These are phyloP conservation scores for Posidonia australis DNA, from an alignment of 106 monocot genomes.

Conservation along the genomic window DNA sequence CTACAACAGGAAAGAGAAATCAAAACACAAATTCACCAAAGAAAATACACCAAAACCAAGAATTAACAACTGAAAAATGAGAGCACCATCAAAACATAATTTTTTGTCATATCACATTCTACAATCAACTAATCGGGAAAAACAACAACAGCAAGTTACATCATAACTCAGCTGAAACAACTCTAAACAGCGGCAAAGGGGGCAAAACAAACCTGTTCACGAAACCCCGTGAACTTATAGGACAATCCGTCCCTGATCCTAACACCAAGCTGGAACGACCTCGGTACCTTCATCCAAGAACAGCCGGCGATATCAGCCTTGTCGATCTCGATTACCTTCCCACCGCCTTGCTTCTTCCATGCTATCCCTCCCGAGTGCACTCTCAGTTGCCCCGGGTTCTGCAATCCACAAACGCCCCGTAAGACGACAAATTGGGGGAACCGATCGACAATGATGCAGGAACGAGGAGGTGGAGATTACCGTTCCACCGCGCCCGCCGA, in stretches of 20 bases:
- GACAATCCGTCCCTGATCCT: slow-evolving; percentile 77
- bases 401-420: slow-evolving; percentile 1
- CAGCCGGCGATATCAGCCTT: slow-evolving; percentile 62
- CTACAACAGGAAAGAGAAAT: slow-evolving; percentile 15
- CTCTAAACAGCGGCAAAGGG: neutral
- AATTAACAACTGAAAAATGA: neutral
- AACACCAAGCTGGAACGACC: slow-evolving; percentile 77
- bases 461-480: slow-evolving; percentile 14
- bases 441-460: neutral
- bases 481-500: slow-evolving; percentile 71
- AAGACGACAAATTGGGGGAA: neutral
- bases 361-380: slow-evolving; percentile 74
- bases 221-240: slow-evolving; percentile 92
- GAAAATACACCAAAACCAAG: neutral
- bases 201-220: slow-evolving; percentile 61
- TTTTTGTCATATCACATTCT: neutral
- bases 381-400: slow-evolving; percentile 90
- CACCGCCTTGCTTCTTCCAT: slow-evolving; percentile 93
- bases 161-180: neutral
- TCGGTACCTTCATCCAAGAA: slow-evolving; percentile 91
- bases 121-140: neutral
- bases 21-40: neutral
- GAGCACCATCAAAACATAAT: too few relatives aligned
- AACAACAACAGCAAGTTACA: neutral
- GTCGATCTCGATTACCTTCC: slow-evolving; percentile 69